A percentile compares a stretch with the other conserved stretches of the same genome.
phyloP scores from a whole-genome alignment of 257 asterid genomes.

The Salvia splendens region DNA sequence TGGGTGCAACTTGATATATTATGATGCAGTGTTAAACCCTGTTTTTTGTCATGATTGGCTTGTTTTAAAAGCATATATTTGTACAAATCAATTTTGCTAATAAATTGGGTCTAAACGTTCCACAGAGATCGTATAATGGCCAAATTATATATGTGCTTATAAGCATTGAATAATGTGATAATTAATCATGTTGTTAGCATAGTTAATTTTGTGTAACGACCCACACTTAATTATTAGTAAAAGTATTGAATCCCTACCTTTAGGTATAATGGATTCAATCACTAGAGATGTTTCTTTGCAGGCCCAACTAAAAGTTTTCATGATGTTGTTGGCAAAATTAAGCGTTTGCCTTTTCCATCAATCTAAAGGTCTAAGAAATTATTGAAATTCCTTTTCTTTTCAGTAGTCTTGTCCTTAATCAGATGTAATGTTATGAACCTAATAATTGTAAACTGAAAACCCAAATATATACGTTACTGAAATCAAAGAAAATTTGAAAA shows the following conservation, averaged over 20 bases:
- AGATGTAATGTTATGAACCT: too few relatives aligned
- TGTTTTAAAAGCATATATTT: background rate
- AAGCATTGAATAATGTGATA: background rate
- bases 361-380: background rate
- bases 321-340: conserved; percentile 1
- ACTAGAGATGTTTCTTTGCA: conserved; percentile 29
- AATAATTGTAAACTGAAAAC: too few relatives aligned
- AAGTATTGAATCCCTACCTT: too few relatives aligned
- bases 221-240: background rate
- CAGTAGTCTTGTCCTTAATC: background rate
- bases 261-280: conserved; percentile 30
- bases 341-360: background rate
- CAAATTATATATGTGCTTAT: background rate
- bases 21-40: conserved; percentile 14
- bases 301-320: background rate
- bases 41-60: conserved; percentile 32
- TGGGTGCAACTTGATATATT: conserved; percentile 17
- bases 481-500: too few relatives aligned
- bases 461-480: too few relatives aligned
- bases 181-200: background rate
- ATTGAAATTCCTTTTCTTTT: background rate
- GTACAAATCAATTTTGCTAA: background rate
- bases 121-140: too few relatives aligned
- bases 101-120: background rate
- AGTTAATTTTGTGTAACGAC: background rate